Evolutionary conservation across 2,329 filamentous ascomycete genomes (phyloP), one percentile per base, ranked within the genome.

Genomic region (Aspergillus awamori): DNA sequence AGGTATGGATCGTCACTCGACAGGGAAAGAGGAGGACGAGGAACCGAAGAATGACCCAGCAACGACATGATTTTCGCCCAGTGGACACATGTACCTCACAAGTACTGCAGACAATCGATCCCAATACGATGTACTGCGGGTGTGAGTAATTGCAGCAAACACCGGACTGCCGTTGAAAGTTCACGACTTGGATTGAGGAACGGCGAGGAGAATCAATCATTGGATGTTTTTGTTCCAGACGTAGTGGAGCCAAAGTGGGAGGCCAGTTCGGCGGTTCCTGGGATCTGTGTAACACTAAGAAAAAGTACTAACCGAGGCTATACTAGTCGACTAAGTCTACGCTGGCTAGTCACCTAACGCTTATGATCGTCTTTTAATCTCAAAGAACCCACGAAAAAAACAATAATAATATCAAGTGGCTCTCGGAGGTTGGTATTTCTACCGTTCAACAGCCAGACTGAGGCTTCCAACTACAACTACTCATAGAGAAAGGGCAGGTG

Each of bases 1-100:
- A 52, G 41, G 22, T 30, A 57, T 53, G 26, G 30, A 59, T 56
- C 53, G 57, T 53, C 60, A 59, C 60, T 59, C 47, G 47, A 56
- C 56, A 54, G 59, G 51, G n/a, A 49, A 15, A 8, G 22, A 49
- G 45, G 45, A 5, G 15, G 15, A 30, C 22, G 15, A 49, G 26
- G 15, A 7, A 33, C 47, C n/a, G 28, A 5, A 22, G 24, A 49
- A 15, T 22, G 59, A 49, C 13, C 24, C 15, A 26, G 13, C 13
- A 28, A 30, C 8, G n/a, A 10, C 10, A 20, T 17, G 39, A 20
- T 10, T 7, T 8, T 20, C 20, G 17, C 39, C 15, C 39, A 45
- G 17, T 22, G 10, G 17, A n/a, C 17, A 5, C 41, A 36, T 22
- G 41, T 45, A 45, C 17, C 15, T n/a, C 17, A n/a, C 15, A 41